Percentiles rank a stretch among this genome's conserved stretches.
phyloP scores from a whole-genome alignment of 768 basidiomycete genomes.

The Collybiopsis luxurians region DNA sequence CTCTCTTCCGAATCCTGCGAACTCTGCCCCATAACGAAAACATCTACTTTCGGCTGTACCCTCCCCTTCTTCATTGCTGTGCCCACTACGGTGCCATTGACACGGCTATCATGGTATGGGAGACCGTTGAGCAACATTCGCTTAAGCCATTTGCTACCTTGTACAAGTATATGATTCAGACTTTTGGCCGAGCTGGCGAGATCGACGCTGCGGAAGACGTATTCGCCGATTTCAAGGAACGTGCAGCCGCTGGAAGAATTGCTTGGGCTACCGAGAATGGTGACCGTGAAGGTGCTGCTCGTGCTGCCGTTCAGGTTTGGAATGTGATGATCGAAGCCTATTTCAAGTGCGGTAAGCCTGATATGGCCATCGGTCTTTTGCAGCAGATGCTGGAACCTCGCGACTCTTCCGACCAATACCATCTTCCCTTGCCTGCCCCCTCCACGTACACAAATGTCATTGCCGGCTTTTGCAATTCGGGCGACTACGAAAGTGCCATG shows the following conservation, averaged over 20 bases:
- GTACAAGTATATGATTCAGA: slow-evolving; percentile 57
- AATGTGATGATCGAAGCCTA: slow-evolving; percentile 77
- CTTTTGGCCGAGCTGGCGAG: slow-evolving; percentile 52
- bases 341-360: slow-evolving; percentile 60
- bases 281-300: slow-evolving; percentile 15
- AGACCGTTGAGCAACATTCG: slow-evolving; percentile 50
- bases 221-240: slow-evolving; percentile 56
- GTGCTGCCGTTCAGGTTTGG: slow-evolving; percentile 53
- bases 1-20: slow-evolving; percentile 64
- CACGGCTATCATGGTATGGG: slow-evolving; percentile 62
- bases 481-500: slow-evolving; percentile 62
- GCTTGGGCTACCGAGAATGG: slow-evolving; percentile 18
- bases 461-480: slow-evolving; percentile 57
- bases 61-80: slow-evolving; percentile 58
- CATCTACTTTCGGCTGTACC: slow-evolving; percentile 41
- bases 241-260: slow-evolving; percentile 37
- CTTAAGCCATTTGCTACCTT: slow-evolving; percentile 30
- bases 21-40: slow-evolving; percentile 27
- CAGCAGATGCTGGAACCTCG: slow-evolving; percentile 65
- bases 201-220: slow-evolving; percentile 50
- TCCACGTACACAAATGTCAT: slow-evolving; percentile 67
- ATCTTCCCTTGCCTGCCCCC: slow-evolving; percentile 49
- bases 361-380: slow-evolving; percentile 62
- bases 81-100: slow-evolving; percentile 55
- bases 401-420: slow-evolving; percentile 9